Evolutionary conservation across 148 eudicot genomes (phyloP), one percentile per base, ranked within the genome.

Genomic region (Rhododendron ferrugineum): DNA sequence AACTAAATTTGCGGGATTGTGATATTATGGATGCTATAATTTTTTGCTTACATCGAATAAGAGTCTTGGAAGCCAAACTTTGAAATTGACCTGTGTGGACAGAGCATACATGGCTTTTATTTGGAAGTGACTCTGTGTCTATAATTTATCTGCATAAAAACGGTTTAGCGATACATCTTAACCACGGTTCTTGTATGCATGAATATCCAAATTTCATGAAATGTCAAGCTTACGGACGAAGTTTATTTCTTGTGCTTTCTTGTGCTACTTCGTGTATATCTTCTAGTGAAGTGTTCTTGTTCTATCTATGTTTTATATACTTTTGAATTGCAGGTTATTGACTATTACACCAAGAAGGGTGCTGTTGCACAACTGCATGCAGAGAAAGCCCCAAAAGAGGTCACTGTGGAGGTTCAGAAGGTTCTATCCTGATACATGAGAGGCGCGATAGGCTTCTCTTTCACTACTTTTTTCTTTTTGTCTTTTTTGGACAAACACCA

Each of bases 351-450:
- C 78, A 90, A 89, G 90, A 94, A 96, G 92, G 85, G 86, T 36
- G 88, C 89, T 3, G 92, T 94, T 73, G 88, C 94, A 11, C 92
- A 92, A 92, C 92, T 96, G 81, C 95, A 89, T 50, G 98, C 98
- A 0, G 98, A 94, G 87, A 91, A 89, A 78, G 82, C 88, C 32
- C 93, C 90, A 26, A 82, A 84, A 47, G 91, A 84, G 64, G 93
- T 91, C 42, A 87, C 88, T 16, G 73, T 80, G 14, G 91, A 89
- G 89, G 84, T 91, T 64, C 86, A 86, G 84, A 91, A 88, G 87
- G 90, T 52, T 80, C 86, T 91, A 13, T 87, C 93, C 7, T 90
- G 52, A 85, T 86, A 70, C 15, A 36, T 56, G 76, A 26, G n/a
- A 49, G 87, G 46, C 28, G 18, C n/a, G 49, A 78, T 5, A 14